A percentile compares a stretch with the other conserved stretches of the same genome.
Evolutionary conservation across 176 grass and related monocot genomes (phyloP).

Genomic region (Hordeum marinum): DNA sequence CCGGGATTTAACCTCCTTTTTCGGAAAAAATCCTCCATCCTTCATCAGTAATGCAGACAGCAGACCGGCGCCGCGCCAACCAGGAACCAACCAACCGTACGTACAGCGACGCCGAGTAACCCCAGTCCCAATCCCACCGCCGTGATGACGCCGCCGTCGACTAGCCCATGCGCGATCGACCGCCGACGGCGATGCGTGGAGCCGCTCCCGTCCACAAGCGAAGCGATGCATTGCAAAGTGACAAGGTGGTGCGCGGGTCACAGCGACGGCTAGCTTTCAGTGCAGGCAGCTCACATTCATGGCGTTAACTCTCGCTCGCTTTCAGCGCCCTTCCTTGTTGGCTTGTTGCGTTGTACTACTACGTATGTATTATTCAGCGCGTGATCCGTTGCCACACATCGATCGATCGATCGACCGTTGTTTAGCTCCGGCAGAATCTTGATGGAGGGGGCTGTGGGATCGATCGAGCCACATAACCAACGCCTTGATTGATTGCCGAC

Average conservation of each 20-base stretch:
- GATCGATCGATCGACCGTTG: too few species aligned
- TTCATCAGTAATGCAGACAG: too few species aligned
- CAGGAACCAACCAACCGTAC: conserved; percentile 27
- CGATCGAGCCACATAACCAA: background rate
- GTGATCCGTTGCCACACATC: background rate
- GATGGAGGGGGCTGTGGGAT: background rate
- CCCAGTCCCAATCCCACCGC: background rate
- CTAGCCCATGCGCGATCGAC: too few species aligned
- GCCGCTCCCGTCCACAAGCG: background rate
- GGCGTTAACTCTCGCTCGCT: background rate
- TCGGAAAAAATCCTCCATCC: too few species aligned
- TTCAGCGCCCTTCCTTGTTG: background rate
- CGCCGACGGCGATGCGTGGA: background rate
- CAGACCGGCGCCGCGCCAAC: background rate
- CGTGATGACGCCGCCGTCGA: background rate
- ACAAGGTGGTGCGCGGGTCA: conserved; percentile 3
- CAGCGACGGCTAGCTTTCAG: background rate
- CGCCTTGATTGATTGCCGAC: background rate
- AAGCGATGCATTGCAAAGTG: background rate
- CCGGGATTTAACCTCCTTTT: too few species aligned
- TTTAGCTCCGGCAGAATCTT: too few species aligned
- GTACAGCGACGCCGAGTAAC: background rate
- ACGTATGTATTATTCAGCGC: background rate
- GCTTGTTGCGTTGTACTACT: too few species aligned
- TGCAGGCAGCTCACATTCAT: background rate